Conservation (phyloP, 495 filamentous ascomycete genomes). For the Friedmanniomyces endolithicus region DNA sequence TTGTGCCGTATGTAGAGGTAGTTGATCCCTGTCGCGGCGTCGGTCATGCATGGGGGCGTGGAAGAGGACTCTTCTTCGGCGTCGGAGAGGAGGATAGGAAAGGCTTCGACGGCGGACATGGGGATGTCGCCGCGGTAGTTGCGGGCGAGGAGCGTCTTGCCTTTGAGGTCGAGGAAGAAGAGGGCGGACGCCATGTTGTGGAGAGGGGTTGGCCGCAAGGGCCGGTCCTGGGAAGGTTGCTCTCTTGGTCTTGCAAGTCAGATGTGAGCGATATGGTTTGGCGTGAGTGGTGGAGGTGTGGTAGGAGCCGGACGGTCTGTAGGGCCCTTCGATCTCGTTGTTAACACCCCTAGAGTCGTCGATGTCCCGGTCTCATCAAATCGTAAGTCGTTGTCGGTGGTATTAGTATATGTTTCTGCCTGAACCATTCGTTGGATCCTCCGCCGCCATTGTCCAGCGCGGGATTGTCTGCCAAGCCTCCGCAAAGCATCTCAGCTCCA, state of each 20-base stretch:
- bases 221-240: slow-evolving; percentile 1
- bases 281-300: background rate
- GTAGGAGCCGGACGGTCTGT: too few species aligned
- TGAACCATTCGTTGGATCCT: background rate
- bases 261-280: background rate
- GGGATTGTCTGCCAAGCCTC: background rate
- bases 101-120: slow-evolving; percentile 98
- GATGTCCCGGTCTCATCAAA: too few species aligned
- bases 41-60: slow-evolving; percentile 94
- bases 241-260: background rate
- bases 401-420: background rate
- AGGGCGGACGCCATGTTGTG: slow-evolving; percentile 80
- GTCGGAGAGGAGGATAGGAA: slow-evolving; percentile 91
- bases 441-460: background rate
- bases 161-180: slow-evolving; percentile 99
- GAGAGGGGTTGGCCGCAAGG: slow-evolving; percentile 10
- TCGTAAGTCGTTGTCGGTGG: too few species aligned
- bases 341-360: too few species aligned
- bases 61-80: slow-evolving; percentile 99
- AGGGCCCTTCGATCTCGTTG: too few species aligned
- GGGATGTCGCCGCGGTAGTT: slow-evolving; percentile 99
- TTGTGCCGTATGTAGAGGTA: slow-evolving; percentile 99
- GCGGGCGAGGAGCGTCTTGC: slow-evolving; percentile 98
- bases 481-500: slow-evolving; percentile 1
- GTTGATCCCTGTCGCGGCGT: slow-evolving; percentile 81